Base-by-base conservation (phyloP, 2,329 filamentous ascomycete species). In the Stagonosporopsis chrysanthemi region DNA sequence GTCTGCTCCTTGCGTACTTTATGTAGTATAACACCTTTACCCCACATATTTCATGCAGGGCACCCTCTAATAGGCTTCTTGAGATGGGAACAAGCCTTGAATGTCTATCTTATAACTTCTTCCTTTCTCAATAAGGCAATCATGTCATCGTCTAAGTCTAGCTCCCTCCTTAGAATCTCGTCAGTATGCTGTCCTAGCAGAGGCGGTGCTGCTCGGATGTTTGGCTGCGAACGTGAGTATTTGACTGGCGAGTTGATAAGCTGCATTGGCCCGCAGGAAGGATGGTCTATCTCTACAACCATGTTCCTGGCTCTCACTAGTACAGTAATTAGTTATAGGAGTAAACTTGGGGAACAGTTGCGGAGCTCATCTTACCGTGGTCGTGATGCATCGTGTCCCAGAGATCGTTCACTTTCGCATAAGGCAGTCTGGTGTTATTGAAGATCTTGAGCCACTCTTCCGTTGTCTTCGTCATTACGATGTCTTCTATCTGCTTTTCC, bases 171-270 rank as follows among this genome's bases (percentile, higher is more conserved):
- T 35, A 76, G 38, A 5, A 76, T 65, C 50, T 75, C 72, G 51
- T 71, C 66, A 0, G 73, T 76, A 57, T 76, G 73, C 56, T 75
- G 60, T 6, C 74, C 95, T 40, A 98, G 77, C n/a, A 89, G 88
- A 1, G 95, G 95, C 23, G 95, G 95, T 33, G 90, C 85, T 2
- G 81, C 89, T 24, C 94, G 83, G 33, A 96, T 87, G 9, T 85
- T 85, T 0, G 92, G 91, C 67, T 86, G 86, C 24, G 88, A 90
- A 65, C 93, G 87, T 5, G 92, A 97, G 75, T 93, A 96, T 75
- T 98, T 98, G 59, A 98, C 88, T 0, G 95, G 95, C 1, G 92
- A 94, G 72, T 96, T 97, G 52, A 99, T 88, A 71, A 98, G 80
- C 77, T 92, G 93, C 61, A 98, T 87, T 1, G 88, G 84, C 0